phyloP scores from a whole-genome alignment of 495 filamentous ascomycete genomes.

The Annulohypoxylon stygium region DNA sequence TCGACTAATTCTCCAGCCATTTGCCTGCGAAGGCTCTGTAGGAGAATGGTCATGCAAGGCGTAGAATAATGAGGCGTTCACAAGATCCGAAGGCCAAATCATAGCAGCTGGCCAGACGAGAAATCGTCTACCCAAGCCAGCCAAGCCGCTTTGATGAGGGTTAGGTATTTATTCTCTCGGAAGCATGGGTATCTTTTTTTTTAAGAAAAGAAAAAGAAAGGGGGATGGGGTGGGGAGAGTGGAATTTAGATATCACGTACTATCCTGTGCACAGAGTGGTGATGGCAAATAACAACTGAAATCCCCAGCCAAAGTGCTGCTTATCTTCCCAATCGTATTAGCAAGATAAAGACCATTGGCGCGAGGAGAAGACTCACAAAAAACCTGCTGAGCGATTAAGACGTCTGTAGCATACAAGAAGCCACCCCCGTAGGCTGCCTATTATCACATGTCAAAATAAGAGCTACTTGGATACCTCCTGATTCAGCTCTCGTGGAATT shows the following conservation, averaged over 20 bases:
- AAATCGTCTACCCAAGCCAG: constrained; percentile 74
- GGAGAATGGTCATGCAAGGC: constrained; percentile 74
- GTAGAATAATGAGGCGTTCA: constrained; percentile 75
- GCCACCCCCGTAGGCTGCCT: constrained; percentile 60
- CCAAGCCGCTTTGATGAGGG: constrained; percentile 62
- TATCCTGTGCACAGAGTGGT: constrained; percentile 80
- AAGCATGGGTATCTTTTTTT: background rate
- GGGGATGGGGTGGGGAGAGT: background rate
- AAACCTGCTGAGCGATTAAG: constrained; percentile 60
- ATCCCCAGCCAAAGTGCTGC: constrained; percentile 69
- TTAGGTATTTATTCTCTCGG: background rate
- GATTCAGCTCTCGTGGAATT: background rate
- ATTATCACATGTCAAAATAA: constrained; percentile 27
- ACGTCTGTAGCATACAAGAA: constrained; percentile 64
- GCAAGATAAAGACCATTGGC: background rate
- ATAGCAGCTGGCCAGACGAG: constrained; percentile 74
- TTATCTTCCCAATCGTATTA: constrained; percentile 40
- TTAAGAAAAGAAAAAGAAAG: background rate
- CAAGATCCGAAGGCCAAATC: constrained; percentile 78
- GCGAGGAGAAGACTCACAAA: constrained; percentile 47
- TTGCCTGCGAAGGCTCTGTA: constrained; percentile 68
- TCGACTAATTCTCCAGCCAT: constrained; percentile 74
- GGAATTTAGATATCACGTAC: background rate
- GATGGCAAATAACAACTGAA: constrained; percentile 75
- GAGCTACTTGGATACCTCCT: no score